Evolutionary conservation across 352 stramenopile species (phyloP), one percentile per base, ranked within the genome.

Genomic region (Globisporangium irregulare): DNA sequence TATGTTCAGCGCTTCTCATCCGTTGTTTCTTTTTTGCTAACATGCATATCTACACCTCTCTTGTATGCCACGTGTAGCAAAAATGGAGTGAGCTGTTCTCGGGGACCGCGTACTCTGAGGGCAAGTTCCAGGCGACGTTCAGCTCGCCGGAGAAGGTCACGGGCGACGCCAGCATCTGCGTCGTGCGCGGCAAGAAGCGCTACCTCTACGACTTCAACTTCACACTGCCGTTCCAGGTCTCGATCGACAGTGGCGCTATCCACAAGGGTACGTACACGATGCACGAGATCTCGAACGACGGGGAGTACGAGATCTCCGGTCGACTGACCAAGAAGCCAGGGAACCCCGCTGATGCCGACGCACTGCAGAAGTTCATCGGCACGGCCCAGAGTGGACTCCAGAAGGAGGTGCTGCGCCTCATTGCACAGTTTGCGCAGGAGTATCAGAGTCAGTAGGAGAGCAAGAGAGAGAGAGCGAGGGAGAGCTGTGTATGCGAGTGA

Each of bases 131-230:
- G 27, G 78, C 71, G 32, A 88, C 75, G 34, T 64, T 94, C n/a
- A 80, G 77, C n/a, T 71, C 80, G 3, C 84, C 84, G 0, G 80
- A 92, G 60, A 89, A 94, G 63, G 70, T 95, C 41, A 82, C 77
- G 14, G 89, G 89, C 14, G 88, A 97, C 67, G 87, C 88, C n/a
- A 95, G 88, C 51, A 89, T 96, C 60, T 95, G 87, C 62, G 83
- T 97, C 43, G 84, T 94, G 58, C 87, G 91, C 48, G 91, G 91
- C 68, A 94, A 93, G 77, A 96, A 95, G 71, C 84, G 90, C 20
- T 94, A 87, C 74, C 67, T 97, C 62, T 96, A 93, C 65, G 91
- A 97, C 69, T 96, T 92, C 55, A 87, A 73, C 51, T 92, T 96
- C 32, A 86, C 86, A 66, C 65, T 93, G 38, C 82, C 77, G 15